Conservation (phyloP, 441 rosid genomes). For the Theobroma grandiflorum region DNA sequence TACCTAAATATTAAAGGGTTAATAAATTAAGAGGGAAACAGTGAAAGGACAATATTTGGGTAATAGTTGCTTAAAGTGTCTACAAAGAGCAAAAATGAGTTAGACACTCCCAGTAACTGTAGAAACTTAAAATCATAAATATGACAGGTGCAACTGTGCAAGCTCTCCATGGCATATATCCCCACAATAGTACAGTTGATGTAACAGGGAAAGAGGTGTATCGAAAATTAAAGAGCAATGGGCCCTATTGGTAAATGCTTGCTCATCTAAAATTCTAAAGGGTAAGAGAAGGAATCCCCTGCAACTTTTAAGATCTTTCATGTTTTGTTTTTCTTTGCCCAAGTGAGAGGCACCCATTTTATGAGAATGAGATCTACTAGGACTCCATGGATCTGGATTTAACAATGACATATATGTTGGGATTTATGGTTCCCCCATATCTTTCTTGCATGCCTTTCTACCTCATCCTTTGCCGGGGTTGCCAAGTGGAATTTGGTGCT, state of each 20-base stretch:
- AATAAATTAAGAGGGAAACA: background rate
- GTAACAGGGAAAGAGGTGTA: constrained; percentile 11
- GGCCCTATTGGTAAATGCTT: constrained; percentile 27
- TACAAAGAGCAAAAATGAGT: background rate
- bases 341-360: background rate
- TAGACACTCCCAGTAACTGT: background rate
- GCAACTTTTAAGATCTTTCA: constrained; percentile 1
- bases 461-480: constrained; percentile 6
- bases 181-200: constrained; percentile 13
- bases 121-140: constrained; percentile 18
- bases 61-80: background rate
- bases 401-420: constrained; percentile 24
- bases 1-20: background rate
- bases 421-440: constrained; percentile 14
- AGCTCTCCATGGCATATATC: background rate
- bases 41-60: background rate
- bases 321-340: background rate
- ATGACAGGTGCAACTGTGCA: constrained; percentile 18
- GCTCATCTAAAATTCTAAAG: background rate
- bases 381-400: constrained; percentile 21
- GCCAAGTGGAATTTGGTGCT: background rate
- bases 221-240: constrained; percentile 22
- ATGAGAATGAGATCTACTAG: too few species aligned
- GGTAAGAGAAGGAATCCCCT: background rate
- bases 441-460: background rate